Conservation (phyloP, 306 rosid genomes). For the Castanospermum australe region DNA sequence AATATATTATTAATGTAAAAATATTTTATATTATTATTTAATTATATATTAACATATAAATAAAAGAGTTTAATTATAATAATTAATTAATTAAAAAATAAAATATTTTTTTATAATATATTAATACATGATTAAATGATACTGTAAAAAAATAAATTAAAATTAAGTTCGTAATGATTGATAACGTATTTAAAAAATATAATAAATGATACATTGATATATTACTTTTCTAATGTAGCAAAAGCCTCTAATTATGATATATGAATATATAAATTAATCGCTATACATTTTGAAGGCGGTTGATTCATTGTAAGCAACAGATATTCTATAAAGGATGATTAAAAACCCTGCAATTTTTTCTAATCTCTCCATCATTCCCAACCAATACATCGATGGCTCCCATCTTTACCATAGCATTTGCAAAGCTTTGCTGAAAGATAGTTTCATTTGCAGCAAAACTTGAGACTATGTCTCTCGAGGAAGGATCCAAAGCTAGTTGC, state of each 20-base stretch:
- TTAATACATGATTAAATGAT: too few species aligned
- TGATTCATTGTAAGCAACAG: neutral
- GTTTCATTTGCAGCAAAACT: slow-evolving; percentile 25
- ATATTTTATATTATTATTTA: too few species aligned
- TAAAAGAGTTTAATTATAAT: too few species aligned
- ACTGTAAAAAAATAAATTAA: too few species aligned
- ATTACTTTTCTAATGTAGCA: neutral
- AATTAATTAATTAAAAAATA: too few species aligned
- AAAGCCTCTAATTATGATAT: too few species aligned
- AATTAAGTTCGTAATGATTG: too few species aligned
- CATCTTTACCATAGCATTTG: slow-evolving; percentile 46
- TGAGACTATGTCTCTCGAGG: slow-evolving; percentile 21
- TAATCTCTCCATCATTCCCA: slow-evolving; percentile 45
- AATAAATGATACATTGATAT: neutral
- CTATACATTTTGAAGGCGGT: neutral
- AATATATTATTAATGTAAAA: too few species aligned
- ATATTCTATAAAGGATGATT: slow-evolving; percentile 8
- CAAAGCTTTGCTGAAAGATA: slow-evolving; percentile 34
- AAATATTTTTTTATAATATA: too few species aligned
- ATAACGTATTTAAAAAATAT: too few species aligned
- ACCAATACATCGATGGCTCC: slow-evolving; percentile 37
- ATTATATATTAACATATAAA: too few species aligned
- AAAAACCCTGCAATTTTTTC: slow-evolving; percentile 52
- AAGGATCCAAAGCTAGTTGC: slow-evolving; percentile 37
- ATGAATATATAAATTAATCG: too few species aligned